Percentiles rank a stretch among this genome's conserved stretches.
Conservation (phyloP, 257 asterid species). For the Salvia hispanica region DNA sequence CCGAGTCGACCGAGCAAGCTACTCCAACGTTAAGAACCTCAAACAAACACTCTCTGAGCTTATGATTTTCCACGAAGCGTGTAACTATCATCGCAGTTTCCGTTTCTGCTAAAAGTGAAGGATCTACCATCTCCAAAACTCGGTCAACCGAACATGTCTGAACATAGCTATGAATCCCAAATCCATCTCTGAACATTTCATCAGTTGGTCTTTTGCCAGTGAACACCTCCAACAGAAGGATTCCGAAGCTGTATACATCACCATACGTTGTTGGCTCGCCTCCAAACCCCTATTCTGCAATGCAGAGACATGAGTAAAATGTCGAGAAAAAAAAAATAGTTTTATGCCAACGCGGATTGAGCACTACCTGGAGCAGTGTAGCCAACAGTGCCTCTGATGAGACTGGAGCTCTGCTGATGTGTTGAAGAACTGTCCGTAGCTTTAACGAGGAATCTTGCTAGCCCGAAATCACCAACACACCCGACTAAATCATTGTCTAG, state of each 20-base stretch:
- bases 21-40: slow-evolving; percentile 4
- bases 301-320: not conserved
- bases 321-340: not conserved
- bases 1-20: slow-evolving; percentile 1
- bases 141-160: not conserved
- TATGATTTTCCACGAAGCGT: not conserved
- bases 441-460: slow-evolving; percentile 22
- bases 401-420: slow-evolving; percentile 21
- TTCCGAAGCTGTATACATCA: slow-evolving; percentile 36
- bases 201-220: slow-evolving; percentile 38
- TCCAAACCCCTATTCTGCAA: slow-evolving; percentile 40
- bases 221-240: slow-evolving; percentile 41
- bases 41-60: not conserved
- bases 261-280: slow-evolving; percentile 29
- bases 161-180: slow-evolving; percentile 28
- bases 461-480: slow-evolving; percentile 31
- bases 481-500: slow-evolving; percentile 37
- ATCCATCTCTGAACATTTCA: slow-evolving; percentile 28
- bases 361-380: slow-evolving; percentile 36
- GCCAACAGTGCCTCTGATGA: slow-evolving; percentile 44
- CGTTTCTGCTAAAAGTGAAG: not conserved
- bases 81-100: not conserved
- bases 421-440: not conserved
- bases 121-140: slow-evolving; percentile 21
- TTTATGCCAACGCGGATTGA: not conserved